Conservation (phyloP, 192 early-diverging fungal genomes). For the Podila epigama region DNA sequence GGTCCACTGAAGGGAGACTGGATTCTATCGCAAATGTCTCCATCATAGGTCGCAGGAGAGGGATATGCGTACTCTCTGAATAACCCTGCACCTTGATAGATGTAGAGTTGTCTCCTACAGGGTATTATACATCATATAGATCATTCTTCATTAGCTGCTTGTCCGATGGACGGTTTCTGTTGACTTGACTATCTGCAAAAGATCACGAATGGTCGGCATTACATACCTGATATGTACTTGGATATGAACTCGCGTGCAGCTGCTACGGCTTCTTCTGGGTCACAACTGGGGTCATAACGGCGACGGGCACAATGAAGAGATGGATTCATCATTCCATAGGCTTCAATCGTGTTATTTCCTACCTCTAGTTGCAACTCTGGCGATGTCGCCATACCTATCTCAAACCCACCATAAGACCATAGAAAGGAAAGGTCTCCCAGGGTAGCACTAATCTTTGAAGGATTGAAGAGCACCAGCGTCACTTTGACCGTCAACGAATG, state of each 20-base stretch:
- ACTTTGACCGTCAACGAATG: slow-evolving; percentile 33
- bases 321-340: slow-evolving; percentile 42
- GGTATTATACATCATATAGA: neutral
- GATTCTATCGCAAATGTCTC: slow-evolving; percentile 22
- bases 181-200: neutral
- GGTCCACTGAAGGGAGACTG: slow-evolving; percentile 18
- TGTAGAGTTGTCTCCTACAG: slow-evolving; percentile 35
- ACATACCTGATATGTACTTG: slow-evolving; percentile 42
- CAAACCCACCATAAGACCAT: slow-evolving; percentile 17
- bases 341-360: slow-evolving; percentile 41
- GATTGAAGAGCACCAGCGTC: slow-evolving; percentile 29
- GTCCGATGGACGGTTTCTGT: neutral
- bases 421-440: slow-evolving; percentile 35
- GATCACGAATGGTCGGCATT: neutral
- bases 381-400: slow-evolving; percentile 38
- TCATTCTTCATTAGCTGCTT: too few relatives aligned
- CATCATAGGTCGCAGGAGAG: slow-evolving; percentile 34
- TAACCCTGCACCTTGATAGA: slow-evolving; percentile 30
- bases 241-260: slow-evolving; percentile 44
- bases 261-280: slow-evolving; percentile 13
- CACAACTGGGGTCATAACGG: slow-evolving; percentile 7
- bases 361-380: neutral
- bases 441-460: slow-evolving; percentile 32
- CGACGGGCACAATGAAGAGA: slow-evolving; percentile 21
- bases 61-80: slow-evolving; percentile 20